Evolutionary conservation across 371 early-diverging fungal genomes (phyloP).

Genomic region (Mortierella sp.): DNA sequence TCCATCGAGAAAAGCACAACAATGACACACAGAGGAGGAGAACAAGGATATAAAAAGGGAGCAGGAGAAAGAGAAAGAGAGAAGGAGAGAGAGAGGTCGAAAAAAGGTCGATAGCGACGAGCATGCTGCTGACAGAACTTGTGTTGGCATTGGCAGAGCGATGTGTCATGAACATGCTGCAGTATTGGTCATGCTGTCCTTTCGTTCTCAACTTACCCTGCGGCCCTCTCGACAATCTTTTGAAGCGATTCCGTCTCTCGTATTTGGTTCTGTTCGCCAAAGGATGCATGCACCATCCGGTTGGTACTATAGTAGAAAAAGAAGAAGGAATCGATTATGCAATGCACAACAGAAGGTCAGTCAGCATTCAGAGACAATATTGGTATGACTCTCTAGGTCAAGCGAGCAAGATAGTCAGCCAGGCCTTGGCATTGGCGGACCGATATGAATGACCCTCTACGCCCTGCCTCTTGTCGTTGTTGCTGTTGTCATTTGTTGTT

Average conservation of each 20-base stretch:
- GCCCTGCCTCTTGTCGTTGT: neutral
- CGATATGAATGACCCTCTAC: conserved; percentile 5
- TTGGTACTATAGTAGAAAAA: conserved; percentile 19
- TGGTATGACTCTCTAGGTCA: neutral
- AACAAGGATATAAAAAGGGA: neutral
- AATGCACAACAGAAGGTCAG: conserved; percentile 6
- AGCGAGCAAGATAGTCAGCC: neutral
- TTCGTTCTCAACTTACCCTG: conserved; percentile 33
- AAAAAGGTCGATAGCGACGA: neutral
- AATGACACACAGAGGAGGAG: neutral
- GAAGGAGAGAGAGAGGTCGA: neutral
- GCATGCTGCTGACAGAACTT: neutral
- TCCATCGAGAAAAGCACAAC: neutral
- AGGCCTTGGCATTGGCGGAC: neutral
- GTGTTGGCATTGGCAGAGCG: neutral
- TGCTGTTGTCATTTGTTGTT: neutral
- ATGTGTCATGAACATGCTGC: neutral
- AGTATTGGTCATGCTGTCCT: neutral
- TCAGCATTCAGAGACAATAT: neutral
- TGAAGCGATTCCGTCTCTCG: conserved; percentile 47
- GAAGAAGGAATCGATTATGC: neutral
- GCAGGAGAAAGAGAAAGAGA: neutral
- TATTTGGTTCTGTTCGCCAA: conserved; percentile 37
- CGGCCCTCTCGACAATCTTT: conserved; percentile 50
- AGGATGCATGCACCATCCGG: conserved; percentile 21